Conservation (phyloP, 139 green algal species). For the Auxenochlorella protothecoides region DNA sequence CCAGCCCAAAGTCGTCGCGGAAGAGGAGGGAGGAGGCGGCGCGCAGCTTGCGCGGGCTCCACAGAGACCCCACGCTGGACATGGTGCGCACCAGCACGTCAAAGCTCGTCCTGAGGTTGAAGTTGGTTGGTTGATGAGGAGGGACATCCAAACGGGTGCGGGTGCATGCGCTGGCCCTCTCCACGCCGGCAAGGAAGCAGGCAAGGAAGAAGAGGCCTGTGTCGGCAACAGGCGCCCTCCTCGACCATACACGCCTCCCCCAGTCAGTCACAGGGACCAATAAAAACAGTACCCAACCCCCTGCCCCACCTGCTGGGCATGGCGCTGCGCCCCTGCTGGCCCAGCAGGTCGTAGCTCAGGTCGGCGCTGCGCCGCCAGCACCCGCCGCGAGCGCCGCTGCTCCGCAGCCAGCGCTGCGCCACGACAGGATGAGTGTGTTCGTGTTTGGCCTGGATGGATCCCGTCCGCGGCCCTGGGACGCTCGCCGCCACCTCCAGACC, state of each 20-base stretch:
- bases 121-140: too few species aligned
- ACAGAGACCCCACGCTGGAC: conserved; percentile 4
- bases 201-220: too few species aligned
- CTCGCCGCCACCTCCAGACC: not conserved
- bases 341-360: conserved; percentile 7
- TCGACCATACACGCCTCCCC: too few species aligned
- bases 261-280: too few species aligned
- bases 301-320: too few species aligned
- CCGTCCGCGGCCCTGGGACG: not conserved
- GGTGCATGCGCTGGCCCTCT: too few species aligned
- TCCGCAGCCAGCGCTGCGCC: conserved; percentile 2
- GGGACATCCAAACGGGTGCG: too few species aligned
- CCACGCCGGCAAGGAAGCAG: too few species aligned
- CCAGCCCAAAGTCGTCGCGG: conserved; percentile 18
- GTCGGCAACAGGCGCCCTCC: too few species aligned
- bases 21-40: conserved; percentile 11
- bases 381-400: not conserved
- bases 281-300: too few species aligned
- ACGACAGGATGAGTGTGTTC: not conserved
- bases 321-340: too few species aligned
- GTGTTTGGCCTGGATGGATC: too few species aligned
- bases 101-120: not conserved
- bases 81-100: conserved; percentile 15
- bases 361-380: conserved; percentile 20
- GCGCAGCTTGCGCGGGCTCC: conserved; percentile 4